Conservation (phyloP, 73 alveolate species). For the Paramecium biaurelia region DNA sequence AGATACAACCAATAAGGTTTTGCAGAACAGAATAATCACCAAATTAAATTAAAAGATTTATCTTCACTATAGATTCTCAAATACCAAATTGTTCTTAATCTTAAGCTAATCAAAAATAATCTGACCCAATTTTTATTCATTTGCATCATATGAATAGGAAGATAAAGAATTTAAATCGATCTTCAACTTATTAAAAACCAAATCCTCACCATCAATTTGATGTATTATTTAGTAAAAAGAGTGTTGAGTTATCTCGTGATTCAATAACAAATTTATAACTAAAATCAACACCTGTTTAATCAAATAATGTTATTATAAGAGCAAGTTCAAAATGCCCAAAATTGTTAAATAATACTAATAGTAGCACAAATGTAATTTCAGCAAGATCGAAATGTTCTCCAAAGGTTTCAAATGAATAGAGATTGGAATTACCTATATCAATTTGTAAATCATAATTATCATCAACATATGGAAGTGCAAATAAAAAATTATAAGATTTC, state of each 20-base stretch:
- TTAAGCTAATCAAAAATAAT: neutral
- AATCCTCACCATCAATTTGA: neutral
- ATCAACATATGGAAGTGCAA: neutral
- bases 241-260: neutral
- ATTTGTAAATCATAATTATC: neutral
- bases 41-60: neutral
- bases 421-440: neutral
- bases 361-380: neutral
- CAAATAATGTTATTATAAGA: neutral
- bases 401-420: neutral
- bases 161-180: neutral
- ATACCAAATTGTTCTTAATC: neutral
- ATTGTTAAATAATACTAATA: neutral
- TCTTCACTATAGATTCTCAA: neutral
- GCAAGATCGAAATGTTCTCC: constrained; percentile 8
- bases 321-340: neutral
- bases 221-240: neutral
- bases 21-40: neutral
- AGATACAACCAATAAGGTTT: neutral
- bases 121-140: neutral
- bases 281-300: neutral
- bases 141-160: neutral
- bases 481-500: neutral
- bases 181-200: neutral
- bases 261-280: neutral